These are phyloP conservation scores for Podospora anserina DNA, from an alignment of 495 filamentous ascomycete species.

Conservation along the genomic window DNA sequence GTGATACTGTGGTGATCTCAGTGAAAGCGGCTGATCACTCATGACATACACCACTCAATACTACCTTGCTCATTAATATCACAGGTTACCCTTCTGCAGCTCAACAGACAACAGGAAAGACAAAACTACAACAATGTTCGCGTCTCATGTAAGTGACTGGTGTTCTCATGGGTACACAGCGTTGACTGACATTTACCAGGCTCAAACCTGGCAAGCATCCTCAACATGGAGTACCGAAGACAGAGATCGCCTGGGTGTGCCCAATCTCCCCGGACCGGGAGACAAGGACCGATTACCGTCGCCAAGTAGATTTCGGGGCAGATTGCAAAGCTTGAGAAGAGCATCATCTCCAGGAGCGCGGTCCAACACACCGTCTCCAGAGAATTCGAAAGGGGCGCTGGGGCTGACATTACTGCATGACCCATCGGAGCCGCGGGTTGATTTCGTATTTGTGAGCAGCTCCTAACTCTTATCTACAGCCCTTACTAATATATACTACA, in stretches of 20 bases:
- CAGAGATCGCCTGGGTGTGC: conserved; percentile 1
- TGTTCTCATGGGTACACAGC: not conserved
- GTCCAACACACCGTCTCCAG: conserved; percentile 17
- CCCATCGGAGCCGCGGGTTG: conserved; percentile 25
- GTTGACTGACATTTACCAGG: conserved; percentile 6
- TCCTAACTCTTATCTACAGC: not conserved
- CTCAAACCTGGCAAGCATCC: conserved; percentile 14
- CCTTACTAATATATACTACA: not conserved
- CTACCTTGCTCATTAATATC: not conserved
- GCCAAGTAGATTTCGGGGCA: conserved; percentile 15
- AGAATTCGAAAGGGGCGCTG: conserved; percentile 14
- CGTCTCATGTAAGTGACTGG: conserved; percentile 4
- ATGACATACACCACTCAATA: not conserved
- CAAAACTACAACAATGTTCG: not conserved
- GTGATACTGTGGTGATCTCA: not conserved
- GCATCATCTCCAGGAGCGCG: conserved; percentile 13
- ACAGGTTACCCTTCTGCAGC: not conserved
- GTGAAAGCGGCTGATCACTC: not conserved
- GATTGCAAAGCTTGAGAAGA: conserved; percentile 17
- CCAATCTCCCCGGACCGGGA: conserved; percentile 6
- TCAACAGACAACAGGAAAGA: not conserved
- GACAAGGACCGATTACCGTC: conserved; percentile 12
- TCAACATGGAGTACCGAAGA: conserved; percentile 15
- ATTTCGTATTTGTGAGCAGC: conserved; percentile 25
- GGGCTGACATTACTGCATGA: conserved; percentile 20